phyloP scores from a whole-genome alignment of 371 early-diverging fungal genomes.

The Rhizomucor miehei region DNA sequence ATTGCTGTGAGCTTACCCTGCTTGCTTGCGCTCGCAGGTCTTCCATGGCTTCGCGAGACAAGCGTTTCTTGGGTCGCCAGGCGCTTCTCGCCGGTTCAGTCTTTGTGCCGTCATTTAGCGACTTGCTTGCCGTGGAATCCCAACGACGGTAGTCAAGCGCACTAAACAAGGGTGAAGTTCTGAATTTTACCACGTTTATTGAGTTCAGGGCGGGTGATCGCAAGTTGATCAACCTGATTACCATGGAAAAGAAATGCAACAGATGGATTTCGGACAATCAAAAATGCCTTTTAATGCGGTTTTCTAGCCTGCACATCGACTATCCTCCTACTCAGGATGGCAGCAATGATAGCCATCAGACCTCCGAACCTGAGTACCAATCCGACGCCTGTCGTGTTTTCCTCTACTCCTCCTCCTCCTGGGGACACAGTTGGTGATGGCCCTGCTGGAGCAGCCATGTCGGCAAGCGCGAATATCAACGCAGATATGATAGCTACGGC shows the following conservation, averaged over 20 bases:
- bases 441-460: too few species aligned
- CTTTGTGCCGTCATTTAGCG: too few species aligned
- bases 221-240: too few species aligned
- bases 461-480: slow-evolving; percentile 41
- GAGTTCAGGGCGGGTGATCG: too few species aligned
- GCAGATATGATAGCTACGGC: slow-evolving; percentile 50
- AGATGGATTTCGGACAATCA: not conserved
- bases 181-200: too few species aligned
- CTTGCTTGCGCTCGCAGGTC: slow-evolving; percentile 10
- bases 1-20: too few species aligned
- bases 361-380: slow-evolving; percentile 58
- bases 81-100: too few species aligned
- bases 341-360: slow-evolving; percentile 52
- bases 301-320: slow-evolving; percentile 5
- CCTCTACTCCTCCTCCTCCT: slow-evolving; percentile 3
- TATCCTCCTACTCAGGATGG: slow-evolving; percentile 29
- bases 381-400: slow-evolving; percentile 35
- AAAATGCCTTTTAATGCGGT: not conserved
- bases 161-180: too few species aligned
- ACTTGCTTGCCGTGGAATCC: too few species aligned
- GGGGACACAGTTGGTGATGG: slow-evolving; percentile 10
- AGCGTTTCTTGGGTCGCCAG: slow-evolving; percentile 35
- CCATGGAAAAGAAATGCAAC: not conserved
- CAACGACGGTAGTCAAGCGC: too few species aligned
- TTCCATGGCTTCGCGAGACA: slow-evolving; percentile 36